Evolutionary conservation across 495 filamentous ascomycete genomes (phyloP), one percentile per base, ranked within the genome.

Genomic region (Hypoxylon intermedium): DNA sequence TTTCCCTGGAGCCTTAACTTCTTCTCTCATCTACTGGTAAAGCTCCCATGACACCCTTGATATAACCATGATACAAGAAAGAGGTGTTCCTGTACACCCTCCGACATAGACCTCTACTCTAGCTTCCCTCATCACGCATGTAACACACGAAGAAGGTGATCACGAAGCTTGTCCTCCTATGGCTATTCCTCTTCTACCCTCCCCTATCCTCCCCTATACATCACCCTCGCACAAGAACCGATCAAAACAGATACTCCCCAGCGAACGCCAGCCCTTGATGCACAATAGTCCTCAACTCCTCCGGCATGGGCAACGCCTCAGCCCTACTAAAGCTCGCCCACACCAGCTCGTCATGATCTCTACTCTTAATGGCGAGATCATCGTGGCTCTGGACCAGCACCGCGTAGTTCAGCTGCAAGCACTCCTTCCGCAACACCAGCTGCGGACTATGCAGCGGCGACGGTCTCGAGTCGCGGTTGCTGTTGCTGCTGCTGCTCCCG

Each of bases 261-360:
- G 65, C 65, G 46, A 66, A 70, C 48, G 54, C 65, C 45, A 70
- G 23, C 23, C 64, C 67, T 42, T 68, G 65, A 16, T 58, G 43
- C 34, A 70, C 61, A 6, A 68, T 65, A 6, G 38, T 52, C 51
- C 65, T 40, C 38, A 70, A 7, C 37, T 68, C 65, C 54, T 68
- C 65, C 5, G 41, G 51, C 68, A 70, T 70, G 1, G 37, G 33
- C 48, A 70, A 9, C 54, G 50, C 37, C 47, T 52, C 38, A 0
- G 63, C 61, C 3, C 65, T 31, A 1, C 60, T 51, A 4, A 58
- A 55, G 24, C 65, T 68, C n/a, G 68, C 68, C 68, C 68, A 70
- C 15, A 65, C 61, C 30, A 70, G n/a, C 34, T 58, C 65, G n/a
- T 68, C 67, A 24, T 68, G 58, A 9, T 68, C 67, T 3, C 44